A percentile compares a stretch with the other conserved stretches of the same genome.
These are phyloP conservation scores for Lactarius hatsudake DNA, from an alignment of 768 basidiomycete genomes.

Conservation along the genomic window DNA sequence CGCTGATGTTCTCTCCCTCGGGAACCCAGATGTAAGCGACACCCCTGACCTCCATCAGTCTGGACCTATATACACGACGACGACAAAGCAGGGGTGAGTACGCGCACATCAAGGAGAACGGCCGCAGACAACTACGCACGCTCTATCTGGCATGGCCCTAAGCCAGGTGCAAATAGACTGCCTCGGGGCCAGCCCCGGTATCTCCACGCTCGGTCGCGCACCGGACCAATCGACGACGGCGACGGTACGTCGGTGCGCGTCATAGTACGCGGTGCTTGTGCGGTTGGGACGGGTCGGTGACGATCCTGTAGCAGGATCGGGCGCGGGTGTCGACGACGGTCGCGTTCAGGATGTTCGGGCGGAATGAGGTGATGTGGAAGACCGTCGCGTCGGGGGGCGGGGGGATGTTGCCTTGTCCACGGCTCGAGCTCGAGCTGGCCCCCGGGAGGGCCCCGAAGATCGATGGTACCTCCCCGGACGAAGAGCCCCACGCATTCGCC, in stretches of 20 bases:
- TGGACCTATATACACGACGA: slow-evolving; percentile 11
- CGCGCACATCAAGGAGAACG: not conserved
- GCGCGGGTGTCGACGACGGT: slow-evolving; percentile 23
- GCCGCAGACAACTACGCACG: slow-evolving; percentile 13
- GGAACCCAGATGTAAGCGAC: slow-evolving; percentile 26
- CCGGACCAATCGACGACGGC: slow-evolving; percentile 25
- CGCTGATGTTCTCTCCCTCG: slow-evolving; percentile 23
- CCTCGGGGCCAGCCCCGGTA: slow-evolving; percentile 25
- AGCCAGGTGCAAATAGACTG: slow-evolving; percentile 25
- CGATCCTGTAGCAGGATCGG: slow-evolving; percentile 18
- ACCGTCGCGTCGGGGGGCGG: slow-evolving; percentile 4
- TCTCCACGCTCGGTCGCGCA: slow-evolving; percentile 17
- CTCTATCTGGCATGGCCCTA: slow-evolving; percentile 15
- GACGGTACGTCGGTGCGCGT: slow-evolving; percentile 22
- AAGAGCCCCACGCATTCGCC: not conserved
- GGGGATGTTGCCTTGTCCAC: not conserved
- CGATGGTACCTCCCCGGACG: slow-evolving; percentile 16
- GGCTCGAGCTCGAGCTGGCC: not conserved
- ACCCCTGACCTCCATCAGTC: slow-evolving; percentile 26
- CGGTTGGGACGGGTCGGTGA: slow-evolving; percentile 22
- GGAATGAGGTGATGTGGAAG: slow-evolving; percentile 22
- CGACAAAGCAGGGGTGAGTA: not conserved
- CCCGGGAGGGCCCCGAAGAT: slow-evolving; percentile 28
- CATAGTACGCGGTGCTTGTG: slow-evolving; percentile 21
- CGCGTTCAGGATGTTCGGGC: slow-evolving; percentile 28